phyloP scores from a whole-genome alignment of 805 yeast species.

The Ogataea ramenticola region DNA sequence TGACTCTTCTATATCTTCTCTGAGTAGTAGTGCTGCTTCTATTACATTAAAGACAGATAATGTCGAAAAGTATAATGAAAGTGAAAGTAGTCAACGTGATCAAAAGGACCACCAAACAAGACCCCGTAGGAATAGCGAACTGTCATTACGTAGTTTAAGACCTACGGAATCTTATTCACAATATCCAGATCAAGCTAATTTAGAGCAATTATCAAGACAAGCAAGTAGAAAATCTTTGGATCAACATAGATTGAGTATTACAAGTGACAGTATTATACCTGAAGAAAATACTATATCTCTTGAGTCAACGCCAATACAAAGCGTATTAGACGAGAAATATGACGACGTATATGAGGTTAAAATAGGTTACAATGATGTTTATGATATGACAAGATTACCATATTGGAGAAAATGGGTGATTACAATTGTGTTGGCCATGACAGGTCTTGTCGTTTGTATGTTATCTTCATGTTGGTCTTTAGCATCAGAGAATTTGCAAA shows the following conservation, averaged over 20 bases:
- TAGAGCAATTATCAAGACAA: conserved; percentile 7
- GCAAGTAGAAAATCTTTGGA: conserved; percentile 1
- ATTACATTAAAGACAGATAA: neutral
- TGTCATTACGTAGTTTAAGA: neutral
- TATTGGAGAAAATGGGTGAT: conserved; percentile 47
- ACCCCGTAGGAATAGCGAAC: neutral
- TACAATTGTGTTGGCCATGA: conserved; percentile 43
- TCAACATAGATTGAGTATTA: neutral
- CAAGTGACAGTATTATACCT: neutral
- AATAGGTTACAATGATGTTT: conserved; percentile 11
- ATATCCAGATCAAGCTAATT: conserved; percentile 13
- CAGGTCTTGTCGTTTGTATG: conserved; percentile 58
- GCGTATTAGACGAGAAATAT: conserved; percentile 2
- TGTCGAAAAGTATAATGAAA: neutral
- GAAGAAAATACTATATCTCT: too few relatives aligned
- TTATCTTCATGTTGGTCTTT: conserved; percentile 65
- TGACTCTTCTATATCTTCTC: neutral
- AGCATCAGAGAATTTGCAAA: conserved; percentile 42
- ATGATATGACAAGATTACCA: conserved; percentile 27
- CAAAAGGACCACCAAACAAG: too few relatives aligned
- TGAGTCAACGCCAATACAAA: too few relatives aligned
- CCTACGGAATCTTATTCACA: neutral
- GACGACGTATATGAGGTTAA: conserved; percentile 9
- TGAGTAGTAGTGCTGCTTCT: neutral
- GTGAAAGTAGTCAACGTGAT: neutral